A percentile compares a stretch with the other conserved stretches of the same genome.
Evolutionary conservation across 495 filamentous ascomycete species (phyloP).

Genomic region (Talaromyces proteolyticus): DNA sequence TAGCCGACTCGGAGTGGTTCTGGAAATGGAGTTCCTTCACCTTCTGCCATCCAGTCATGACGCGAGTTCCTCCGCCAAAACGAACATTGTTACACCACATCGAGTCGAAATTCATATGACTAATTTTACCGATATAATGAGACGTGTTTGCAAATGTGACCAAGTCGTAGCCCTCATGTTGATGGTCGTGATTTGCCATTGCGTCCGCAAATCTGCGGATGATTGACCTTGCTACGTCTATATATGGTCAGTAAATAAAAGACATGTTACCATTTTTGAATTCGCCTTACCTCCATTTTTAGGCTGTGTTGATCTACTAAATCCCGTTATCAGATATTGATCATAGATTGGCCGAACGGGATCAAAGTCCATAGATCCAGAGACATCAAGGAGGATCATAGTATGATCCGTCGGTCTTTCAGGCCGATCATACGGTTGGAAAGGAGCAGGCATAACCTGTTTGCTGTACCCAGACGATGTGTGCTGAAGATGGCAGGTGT

Average conservation of each 20-base stretch:
- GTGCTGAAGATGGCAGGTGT: slow-evolving; percentile 33
- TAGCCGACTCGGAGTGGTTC: slow-evolving; percentile 38
- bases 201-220: slow-evolving; percentile 38
- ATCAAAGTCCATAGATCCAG: slow-evolving; percentile 39
- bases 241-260: neutral
- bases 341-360: slow-evolving; percentile 35
- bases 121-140: slow-evolving; percentile 29
- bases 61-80: slow-evolving; percentile 31
- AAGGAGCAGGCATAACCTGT: slow-evolving; percentile 35
- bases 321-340: slow-evolving; percentile 34
- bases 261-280: neutral
- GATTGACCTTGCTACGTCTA: slow-evolving; percentile 37
- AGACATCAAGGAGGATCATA: slow-evolving; percentile 41
- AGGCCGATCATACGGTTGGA: slow-evolving; percentile 24
- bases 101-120: slow-evolving; percentile 27
- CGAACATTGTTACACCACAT: slow-evolving; percentile 25
- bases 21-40: slow-evolving; percentile 43
- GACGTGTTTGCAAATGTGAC: slow-evolving; percentile 33
- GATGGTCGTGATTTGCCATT: slow-evolving; percentile 36
- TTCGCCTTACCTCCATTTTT: slow-evolving; percentile 34
- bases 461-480: slow-evolving; percentile 33
- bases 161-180: slow-evolving; percentile 32
- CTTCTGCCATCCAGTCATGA: slow-evolving; percentile 45
- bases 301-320: slow-evolving; percentile 29
- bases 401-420: slow-evolving; percentile 33